phyloP scores from a whole-genome alignment of 257 asterid species.

The Solanum etuberosum region DNA sequence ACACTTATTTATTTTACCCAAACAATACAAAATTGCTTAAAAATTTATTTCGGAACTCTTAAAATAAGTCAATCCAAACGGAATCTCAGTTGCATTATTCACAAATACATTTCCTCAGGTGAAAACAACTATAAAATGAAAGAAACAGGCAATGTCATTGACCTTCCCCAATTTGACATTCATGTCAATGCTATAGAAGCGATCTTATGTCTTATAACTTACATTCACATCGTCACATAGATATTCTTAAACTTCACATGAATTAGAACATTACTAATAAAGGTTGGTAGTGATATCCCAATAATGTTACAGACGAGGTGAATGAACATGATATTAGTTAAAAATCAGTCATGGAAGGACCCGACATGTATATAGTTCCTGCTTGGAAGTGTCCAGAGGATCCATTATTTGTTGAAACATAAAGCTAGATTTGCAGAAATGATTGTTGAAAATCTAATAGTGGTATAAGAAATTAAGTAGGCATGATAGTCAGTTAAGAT shows the following conservation, averaged over 20 bases:
- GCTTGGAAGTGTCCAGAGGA: neutral
- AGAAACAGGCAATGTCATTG: neutral
- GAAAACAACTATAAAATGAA: neutral
- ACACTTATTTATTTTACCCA: neutral
- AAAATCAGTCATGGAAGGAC: neutral
- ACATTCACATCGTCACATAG: neutral
- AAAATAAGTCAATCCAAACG: neutral
- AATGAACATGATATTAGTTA: neutral
- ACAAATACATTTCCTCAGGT: neutral
- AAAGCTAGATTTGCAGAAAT: neutral
- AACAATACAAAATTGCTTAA: neutral
- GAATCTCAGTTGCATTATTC: neutral
- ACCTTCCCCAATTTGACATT: neutral
- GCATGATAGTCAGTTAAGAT: neutral
- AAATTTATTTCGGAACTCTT: too few species aligned
- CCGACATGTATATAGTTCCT: neutral
- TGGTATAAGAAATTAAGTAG: too few species aligned
- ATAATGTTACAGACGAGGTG: neutral
- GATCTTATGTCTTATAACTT: neutral
- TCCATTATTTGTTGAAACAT: neutral
- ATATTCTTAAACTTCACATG: neutral
- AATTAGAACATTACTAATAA: neutral
- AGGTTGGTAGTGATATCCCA: neutral
- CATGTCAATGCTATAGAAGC: neutral
- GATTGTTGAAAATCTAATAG: neutral